These are phyloP conservation scores for Yamadazyma sp. DNA, from an alignment of 1,139 yeast genomes.

Conservation along the genomic window DNA sequence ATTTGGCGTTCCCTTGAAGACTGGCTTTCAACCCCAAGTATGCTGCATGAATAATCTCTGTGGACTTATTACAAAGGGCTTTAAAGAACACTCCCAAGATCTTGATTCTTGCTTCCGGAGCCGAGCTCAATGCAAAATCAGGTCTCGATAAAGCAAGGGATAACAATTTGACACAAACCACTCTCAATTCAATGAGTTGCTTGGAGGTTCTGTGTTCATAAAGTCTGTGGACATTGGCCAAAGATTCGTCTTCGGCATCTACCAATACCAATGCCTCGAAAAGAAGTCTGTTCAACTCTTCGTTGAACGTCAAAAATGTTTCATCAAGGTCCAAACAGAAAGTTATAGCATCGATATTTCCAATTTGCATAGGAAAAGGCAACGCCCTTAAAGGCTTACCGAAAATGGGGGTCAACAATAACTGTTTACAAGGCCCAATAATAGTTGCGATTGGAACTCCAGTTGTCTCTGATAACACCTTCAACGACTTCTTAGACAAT, in stretches of 20 bases:
- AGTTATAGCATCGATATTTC: constrained; percentile 94
- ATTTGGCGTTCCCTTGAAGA: constrained; percentile 78
- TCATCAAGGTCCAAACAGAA: constrained; percentile 82
- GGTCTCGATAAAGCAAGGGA: constrained; percentile 83
- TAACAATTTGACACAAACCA: constrained; percentile 81
- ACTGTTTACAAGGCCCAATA: constrained; percentile 78
- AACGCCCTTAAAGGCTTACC: constrained; percentile 95
- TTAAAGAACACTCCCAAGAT: constrained; percentile 94
- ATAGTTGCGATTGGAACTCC: constrained; percentile 69
- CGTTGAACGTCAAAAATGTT: constrained; percentile 82
- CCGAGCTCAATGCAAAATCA: constrained; percentile 72
- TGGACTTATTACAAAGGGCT: constrained; percentile 82
- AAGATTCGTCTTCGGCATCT: constrained; percentile 95
- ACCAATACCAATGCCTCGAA: constrained; percentile 92
- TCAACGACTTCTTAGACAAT: constrained; percentile 74
- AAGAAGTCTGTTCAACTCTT: constrained; percentile 78
- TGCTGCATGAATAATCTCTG: constrained; percentile 90
- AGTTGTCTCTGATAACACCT: constrained; percentile 68
- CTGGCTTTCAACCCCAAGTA: constrained; percentile 84
- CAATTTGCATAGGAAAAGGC: constrained; percentile 98
- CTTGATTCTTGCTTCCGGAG: constrained; percentile 79
- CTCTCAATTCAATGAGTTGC: constrained; percentile 81
- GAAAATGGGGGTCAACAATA: constrained; percentile 87
- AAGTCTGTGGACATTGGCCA: constrained; percentile 82
- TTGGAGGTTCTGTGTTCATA: constrained; percentile 86